Conservation (phyloP, 805 yeast genomes). For the Kazachstania bromeliacearum region DNA sequence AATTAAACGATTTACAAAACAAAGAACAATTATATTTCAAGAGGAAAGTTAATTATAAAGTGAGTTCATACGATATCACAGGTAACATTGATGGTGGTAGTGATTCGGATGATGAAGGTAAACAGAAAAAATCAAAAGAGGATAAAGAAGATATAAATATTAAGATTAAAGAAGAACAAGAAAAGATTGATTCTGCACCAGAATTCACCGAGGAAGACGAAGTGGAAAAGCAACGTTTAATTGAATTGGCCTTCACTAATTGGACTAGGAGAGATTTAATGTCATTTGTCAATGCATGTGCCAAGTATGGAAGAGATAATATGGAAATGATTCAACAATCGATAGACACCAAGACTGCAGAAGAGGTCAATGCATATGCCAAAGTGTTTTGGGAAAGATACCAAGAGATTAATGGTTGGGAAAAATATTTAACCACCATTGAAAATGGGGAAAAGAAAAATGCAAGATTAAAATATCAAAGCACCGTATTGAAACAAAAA, state of each 20-base stretch:
- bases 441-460: slow-evolving; percentile 64
- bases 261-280: slow-evolving; percentile 76
- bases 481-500: slow-evolving; percentile 43
- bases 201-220: slow-evolving; percentile 60
- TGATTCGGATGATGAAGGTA: slow-evolving; percentile 40
- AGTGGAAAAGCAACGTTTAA: slow-evolving; percentile 39
- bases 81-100: slow-evolving; percentile 38
- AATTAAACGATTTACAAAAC: slow-evolving; percentile 42
- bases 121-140: slow-evolving; percentile 11
- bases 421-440: slow-evolving; percentile 60
- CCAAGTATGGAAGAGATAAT: slow-evolving; percentile 52
- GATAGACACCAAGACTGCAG: slow-evolving; percentile 45
- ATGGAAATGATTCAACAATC: slow-evolving; percentile 42
- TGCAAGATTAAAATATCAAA: slow-evolving; percentile 46
- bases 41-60: slow-evolving; percentile 49
- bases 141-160: slow-evolving; percentile 7
- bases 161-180: slow-evolving; percentile 36
- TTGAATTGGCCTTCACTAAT: slow-evolving; percentile 49
- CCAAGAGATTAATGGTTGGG: slow-evolving; percentile 56
- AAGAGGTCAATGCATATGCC: slow-evolving; percentile 52
- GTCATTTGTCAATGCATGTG: slow-evolving; percentile 58
- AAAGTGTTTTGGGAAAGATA: slow-evolving; percentile 56
- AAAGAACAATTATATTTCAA: slow-evolving; percentile 59
- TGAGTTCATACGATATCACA: slow-evolving; percentile 51
- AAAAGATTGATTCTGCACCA: slow-evolving; percentile 43